Conservation (phyloP, 2,329 filamentous ascomycete genomes). For the Rachicladosporium sp. region DNA sequence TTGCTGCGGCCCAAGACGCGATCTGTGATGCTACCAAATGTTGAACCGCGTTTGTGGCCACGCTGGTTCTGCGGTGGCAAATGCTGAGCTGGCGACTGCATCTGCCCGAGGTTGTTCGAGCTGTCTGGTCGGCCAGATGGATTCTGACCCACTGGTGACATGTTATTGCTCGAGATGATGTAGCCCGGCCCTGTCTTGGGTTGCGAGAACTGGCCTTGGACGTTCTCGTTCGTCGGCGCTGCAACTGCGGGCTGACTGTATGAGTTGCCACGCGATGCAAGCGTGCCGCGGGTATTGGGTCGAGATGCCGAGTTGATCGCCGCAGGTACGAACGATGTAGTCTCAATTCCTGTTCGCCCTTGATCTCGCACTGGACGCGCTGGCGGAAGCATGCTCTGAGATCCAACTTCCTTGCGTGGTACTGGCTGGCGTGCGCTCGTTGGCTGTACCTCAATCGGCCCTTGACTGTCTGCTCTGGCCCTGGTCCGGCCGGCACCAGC, state of each 20-base stretch:
- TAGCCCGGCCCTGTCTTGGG: constrained; percentile 52
- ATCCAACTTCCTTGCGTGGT: constrained; percentile 13
- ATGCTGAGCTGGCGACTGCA: constrained; percentile 19
- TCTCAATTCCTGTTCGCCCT: constrained; percentile 42
- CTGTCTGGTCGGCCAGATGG: not conserved
- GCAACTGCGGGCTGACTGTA: constrained; percentile 85
- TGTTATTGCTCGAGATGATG: constrained; percentile 45
- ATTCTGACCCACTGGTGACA: not conserved
- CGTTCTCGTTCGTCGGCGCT: constrained; percentile 76
- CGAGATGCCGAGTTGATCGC: constrained; percentile 37
- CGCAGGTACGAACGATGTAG: constrained; percentile 20
- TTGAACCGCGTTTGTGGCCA: constrained; percentile 53
- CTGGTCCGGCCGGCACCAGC: constrained; percentile 30
- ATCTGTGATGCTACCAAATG: constrained; percentile 51
- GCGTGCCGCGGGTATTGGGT: constrained; percentile 71
- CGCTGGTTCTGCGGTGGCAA: constrained; percentile 21
- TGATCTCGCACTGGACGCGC: constrained; percentile 27
- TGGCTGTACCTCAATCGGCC: constrained; percentile 33
- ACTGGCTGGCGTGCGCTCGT: constrained; percentile 15
- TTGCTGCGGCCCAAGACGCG: constrained; percentile 66
- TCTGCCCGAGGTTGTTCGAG: constrained; percentile 32
- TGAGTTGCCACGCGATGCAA: constrained; percentile 61
- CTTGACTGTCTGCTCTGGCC: constrained; percentile 43
- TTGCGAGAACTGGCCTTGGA: constrained; percentile 80
- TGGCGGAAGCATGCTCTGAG: constrained; percentile 23